A percentile compares a stretch with the other conserved stretches of the same genome.
These are phyloP conservation scores for Talaromyces proteolyticus DNA, from an alignment of 495 filamentous ascomycete species.

Conservation along the genomic window DNA sequence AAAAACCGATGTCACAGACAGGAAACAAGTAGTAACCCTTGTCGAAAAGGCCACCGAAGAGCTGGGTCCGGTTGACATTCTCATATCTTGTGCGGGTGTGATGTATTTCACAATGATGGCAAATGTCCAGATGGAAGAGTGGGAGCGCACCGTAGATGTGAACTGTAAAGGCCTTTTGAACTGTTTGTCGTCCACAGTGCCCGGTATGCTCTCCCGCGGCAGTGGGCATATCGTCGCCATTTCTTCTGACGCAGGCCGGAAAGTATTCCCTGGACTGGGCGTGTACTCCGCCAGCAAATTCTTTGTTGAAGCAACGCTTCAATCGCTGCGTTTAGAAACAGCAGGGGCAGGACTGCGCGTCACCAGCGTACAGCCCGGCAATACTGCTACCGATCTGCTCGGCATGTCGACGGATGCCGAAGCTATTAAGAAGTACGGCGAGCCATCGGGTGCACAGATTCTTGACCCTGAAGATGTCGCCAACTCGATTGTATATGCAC, in stretches of 20 bases:
- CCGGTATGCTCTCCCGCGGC: slow-evolving; percentile 56
- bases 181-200: slow-evolving; percentile 51
- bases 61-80: slow-evolving; percentile 59
- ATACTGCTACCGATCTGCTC: slow-evolving; percentile 57
- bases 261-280: slow-evolving; percentile 65
- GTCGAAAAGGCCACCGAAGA: slow-evolving; percentile 42
- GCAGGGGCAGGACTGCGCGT: slow-evolving; percentile 58
- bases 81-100: slow-evolving; percentile 64
- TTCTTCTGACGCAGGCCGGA: slow-evolving; percentile 63
- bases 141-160: slow-evolving; percentile 65
- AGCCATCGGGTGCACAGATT: slow-evolving; percentile 59
- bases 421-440: slow-evolving; percentile 64
- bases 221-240: slow-evolving; percentile 61
- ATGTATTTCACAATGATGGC: slow-evolving; percentile 77
- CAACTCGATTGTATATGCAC: slow-evolving; percentile 55
- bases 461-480: slow-evolving; percentile 59
- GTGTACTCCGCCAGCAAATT: slow-evolving; percentile 71
- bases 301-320: slow-evolving; percentile 66
- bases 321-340: slow-evolving; percentile 60
- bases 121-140: slow-evolving; percentile 56
- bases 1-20: slow-evolving; percentile 57
- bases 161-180: slow-evolving; percentile 70
- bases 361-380: slow-evolving; percentile 61
- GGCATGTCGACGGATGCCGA: slow-evolving; percentile 61
- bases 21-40: slow-evolving; percentile 48